These are phyloP conservation scores for Wakefieldia striispora DNA, from an alignment of 768 basidiomycete species.

Conservation along the genomic window DNA sequence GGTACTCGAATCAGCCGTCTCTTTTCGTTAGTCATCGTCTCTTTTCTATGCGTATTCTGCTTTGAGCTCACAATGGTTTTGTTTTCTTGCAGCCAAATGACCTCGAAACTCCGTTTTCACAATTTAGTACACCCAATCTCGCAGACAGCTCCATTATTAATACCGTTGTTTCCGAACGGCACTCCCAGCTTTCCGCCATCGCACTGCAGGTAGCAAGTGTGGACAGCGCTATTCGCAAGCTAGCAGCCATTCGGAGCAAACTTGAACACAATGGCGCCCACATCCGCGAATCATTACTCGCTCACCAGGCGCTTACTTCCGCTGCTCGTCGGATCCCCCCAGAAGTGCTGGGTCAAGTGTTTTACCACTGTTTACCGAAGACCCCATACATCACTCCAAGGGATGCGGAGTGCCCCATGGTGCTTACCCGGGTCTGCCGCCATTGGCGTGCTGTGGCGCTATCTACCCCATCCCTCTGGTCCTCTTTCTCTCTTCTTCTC, in stretches of 20 bases:
- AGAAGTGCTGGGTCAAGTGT: constrained; percentile 32
- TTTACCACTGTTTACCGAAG: constrained; percentile 26
- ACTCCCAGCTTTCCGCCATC: constrained; percentile 20
- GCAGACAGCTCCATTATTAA: constrained; percentile 17
- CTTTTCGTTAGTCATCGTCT: constrained; percentile 17
- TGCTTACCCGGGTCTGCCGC: constrained; percentile 28
- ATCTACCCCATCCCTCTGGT: constrained; percentile 33
- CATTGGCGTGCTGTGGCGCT: constrained; percentile 32
- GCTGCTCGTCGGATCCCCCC: constrained; percentile 23
- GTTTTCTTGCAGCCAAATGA: constrained; percentile 7
- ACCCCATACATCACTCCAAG: constrained; percentile 25
- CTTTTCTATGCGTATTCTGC: not conserved
- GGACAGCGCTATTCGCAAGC: constrained; percentile 17
- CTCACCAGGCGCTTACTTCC: constrained; percentile 24
- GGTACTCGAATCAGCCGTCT: constrained; percentile 6
- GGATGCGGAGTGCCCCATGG: constrained; percentile 20
- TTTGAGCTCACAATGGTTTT: not conserved
- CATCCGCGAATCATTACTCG: constrained; percentile 21
- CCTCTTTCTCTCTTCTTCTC: constrained; percentile 26
- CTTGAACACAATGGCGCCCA: constrained; percentile 18
- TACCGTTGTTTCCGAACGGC: constrained; percentile 18
- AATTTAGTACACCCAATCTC: constrained; percentile 6
- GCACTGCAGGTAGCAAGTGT: constrained; percentile 18
- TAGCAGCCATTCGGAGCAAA: constrained; percentile 12
- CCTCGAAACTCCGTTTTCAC: constrained; percentile 21